Conservation (phyloP, 2,329 filamentous ascomycete species). For the Myrmaecium sp. region DNA sequence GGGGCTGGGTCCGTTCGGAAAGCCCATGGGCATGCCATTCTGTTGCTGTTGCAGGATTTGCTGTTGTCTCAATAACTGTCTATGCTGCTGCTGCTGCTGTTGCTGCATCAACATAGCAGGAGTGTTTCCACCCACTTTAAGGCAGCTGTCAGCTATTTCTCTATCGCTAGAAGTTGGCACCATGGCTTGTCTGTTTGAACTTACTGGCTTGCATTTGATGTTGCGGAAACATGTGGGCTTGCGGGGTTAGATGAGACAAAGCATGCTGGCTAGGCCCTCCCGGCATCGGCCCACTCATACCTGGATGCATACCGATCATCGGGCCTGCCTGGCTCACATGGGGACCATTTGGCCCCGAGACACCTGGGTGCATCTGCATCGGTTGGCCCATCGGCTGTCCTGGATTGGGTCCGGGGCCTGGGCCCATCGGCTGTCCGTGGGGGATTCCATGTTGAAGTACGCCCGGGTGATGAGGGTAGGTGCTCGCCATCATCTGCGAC, state of each 20-base stretch:
- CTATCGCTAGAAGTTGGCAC: too few species aligned
- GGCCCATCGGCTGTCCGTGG: slow-evolving; percentile 44
- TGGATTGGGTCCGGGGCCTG: slow-evolving; percentile 51
- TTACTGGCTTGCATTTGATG: slow-evolving; percentile 13
- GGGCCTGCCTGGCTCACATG: slow-evolving; percentile 54
- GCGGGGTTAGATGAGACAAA: slow-evolving; percentile 53
- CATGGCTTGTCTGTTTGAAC: neutral
- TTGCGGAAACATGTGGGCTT: slow-evolving; percentile 37
- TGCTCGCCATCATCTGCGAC: slow-evolving; percentile 49
- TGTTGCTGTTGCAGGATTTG: slow-evolving; percentile 40
- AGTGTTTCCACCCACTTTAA: slow-evolving; percentile 1
- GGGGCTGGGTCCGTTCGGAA: slow-evolving; percentile 36
- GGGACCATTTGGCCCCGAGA: slow-evolving; percentile 51
- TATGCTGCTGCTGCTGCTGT: slow-evolving; percentile 36
- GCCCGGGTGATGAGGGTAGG: slow-evolving; percentile 51
- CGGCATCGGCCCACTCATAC: slow-evolving; percentile 36
- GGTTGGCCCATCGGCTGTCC: slow-evolving; percentile 53
- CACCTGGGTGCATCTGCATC: slow-evolving; percentile 58
- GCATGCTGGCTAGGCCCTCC: slow-evolving; percentile 46
- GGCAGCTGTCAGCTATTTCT: too few species aligned
- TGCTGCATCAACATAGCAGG: slow-evolving; percentile 26
- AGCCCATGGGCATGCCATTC: slow-evolving; percentile 34
- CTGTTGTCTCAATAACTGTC: slow-evolving; percentile 15
- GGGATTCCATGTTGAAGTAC: slow-evolving; percentile 57
- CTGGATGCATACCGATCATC: slow-evolving; percentile 66